A percentile compares a stretch with the other conserved stretches of the same genome.
Conservation (phyloP, 345 rosid species). For the Streptanthus diversifolius region DNA sequence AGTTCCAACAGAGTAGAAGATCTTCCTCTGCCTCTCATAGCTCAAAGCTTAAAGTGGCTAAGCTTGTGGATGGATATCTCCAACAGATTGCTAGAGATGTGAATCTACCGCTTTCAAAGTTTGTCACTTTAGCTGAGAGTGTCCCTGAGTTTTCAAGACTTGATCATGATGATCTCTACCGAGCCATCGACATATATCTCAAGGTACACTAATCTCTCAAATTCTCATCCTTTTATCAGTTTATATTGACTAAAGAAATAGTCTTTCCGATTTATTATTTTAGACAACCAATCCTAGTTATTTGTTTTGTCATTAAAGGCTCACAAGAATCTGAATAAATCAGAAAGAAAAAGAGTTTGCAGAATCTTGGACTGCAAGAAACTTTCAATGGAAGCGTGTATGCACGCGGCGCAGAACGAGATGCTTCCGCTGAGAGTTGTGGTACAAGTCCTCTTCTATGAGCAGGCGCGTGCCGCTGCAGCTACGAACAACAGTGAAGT, state of each 20-base stretch:
- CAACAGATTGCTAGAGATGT: slow-evolving; percentile 73
- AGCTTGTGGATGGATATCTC: slow-evolving; percentile 83
- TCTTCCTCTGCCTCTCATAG: slow-evolving; percentile 97
- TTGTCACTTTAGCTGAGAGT: slow-evolving; percentile 69
- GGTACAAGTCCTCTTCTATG: slow-evolving; percentile 93
- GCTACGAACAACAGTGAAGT: slow-evolving; percentile 40
- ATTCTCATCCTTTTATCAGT: neutral
- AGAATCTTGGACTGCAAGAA: slow-evolving; percentile 89
- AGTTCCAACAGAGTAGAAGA: slow-evolving; percentile 83
- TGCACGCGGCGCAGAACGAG: slow-evolving; percentile 98
- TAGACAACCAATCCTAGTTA: neutral
- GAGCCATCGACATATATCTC: slow-evolving; percentile 93
- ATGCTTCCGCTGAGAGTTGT: slow-evolving; percentile 85
- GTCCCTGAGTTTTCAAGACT: slow-evolving; percentile 81
- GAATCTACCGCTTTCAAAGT: slow-evolving; percentile 75
- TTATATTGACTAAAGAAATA: neutral
- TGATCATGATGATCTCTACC: slow-evolving; percentile 90
- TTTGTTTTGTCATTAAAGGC: slow-evolving; percentile 40
- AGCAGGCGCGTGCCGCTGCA: slow-evolving; percentile 81
- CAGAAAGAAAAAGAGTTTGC: slow-evolving; percentile 79
- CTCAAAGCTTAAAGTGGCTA: slow-evolving; percentile 91
- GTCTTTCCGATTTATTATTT: neutral
- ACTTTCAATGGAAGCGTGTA: slow-evolving; percentile 90
- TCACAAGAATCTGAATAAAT: slow-evolving; percentile 76
- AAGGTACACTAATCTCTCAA: slow-evolving; percentile 52